Conservation (phyloP, 768 basidiomycete genomes). For the Boletus reticulatus region DNA sequence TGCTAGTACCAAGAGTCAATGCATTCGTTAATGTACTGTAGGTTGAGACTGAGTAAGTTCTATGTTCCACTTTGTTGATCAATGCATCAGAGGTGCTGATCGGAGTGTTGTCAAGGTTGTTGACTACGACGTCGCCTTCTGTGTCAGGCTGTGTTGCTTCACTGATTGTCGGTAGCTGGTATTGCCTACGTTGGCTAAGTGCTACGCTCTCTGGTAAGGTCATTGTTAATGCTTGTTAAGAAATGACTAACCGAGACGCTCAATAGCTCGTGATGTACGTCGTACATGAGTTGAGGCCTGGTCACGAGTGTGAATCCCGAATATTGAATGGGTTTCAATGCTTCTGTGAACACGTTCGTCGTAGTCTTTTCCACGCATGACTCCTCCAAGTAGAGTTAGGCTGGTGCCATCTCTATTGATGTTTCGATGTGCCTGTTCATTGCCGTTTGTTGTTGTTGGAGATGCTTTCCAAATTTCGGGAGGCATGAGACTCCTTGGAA, state of each 20-base stretch:
- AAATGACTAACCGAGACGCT: neutral
- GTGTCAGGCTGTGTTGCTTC: too few relatives aligned
- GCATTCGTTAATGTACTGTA: too few relatives aligned
- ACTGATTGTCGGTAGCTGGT: too few relatives aligned
- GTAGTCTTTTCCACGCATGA: conserved; percentile 9
- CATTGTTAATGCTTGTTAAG: too few relatives aligned
- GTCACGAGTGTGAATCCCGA: neutral
- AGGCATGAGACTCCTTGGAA: conserved; percentile 1
- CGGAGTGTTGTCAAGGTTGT: too few relatives aligned
- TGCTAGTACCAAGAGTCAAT: too few relatives aligned
- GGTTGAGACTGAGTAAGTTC: too few relatives aligned
- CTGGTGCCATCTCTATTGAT: conserved; percentile 5
- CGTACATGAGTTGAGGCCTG: neutral
- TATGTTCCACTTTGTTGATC: too few relatives aligned
- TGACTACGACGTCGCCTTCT: too few relatives aligned
- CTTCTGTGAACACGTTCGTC: neutral
- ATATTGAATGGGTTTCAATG: neutral
- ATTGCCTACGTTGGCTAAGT: too few relatives aligned
- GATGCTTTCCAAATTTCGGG: neutral
- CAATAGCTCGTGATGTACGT: neutral
- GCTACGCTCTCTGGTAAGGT: too few relatives aligned
- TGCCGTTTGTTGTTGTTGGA: conserved; percentile 10
- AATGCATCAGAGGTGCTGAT: too few relatives aligned
- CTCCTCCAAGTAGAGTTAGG: conserved; percentile 4
- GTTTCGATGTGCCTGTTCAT: conserved; percentile 7